Percentiles rank a stretch among this genome's conserved stretches.
These are phyloP conservation scores for Inga leiocalycina DNA, from an alignment of 306 rosid species.

Conservation along the genomic window DNA sequence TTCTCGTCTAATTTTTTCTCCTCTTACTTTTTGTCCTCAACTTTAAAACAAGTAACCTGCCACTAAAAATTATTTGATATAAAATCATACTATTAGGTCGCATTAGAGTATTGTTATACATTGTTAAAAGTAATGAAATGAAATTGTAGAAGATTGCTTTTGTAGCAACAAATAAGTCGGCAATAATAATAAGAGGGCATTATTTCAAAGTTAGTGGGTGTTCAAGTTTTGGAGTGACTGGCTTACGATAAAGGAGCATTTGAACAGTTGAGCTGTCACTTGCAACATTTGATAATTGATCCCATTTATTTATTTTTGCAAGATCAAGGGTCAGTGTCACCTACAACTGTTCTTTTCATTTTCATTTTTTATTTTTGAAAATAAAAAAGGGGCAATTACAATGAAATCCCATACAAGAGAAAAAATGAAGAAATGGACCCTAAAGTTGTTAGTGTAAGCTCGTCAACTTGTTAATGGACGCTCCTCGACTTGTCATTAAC, in stretches of 20 bases:
- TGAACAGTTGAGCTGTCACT: slow-evolving; percentile 32
- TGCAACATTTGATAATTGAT: background rate
- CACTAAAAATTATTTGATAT: background rate
- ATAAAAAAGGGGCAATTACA: too few relatives aligned
- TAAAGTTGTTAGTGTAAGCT: too few relatives aligned
- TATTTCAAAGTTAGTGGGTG: background rate
- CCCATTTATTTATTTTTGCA: slow-evolving; percentile 7
- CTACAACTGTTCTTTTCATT: background rate
- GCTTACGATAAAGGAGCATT: background rate
- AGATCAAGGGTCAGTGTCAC: slow-evolving; percentile 18
- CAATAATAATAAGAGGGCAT: background rate
- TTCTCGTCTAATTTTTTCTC: background rate
- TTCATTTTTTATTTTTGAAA: background rate
- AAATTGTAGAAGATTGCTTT: background rate
- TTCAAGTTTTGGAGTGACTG: slow-evolving; percentile 19
- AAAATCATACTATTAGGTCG: background rate
- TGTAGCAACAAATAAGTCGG: background rate
- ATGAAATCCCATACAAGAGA: too few relatives aligned
- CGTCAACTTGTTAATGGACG: too few relatives aligned
- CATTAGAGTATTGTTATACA: too few relatives aligned
- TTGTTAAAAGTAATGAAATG: background rate
- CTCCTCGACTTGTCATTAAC: too few relatives aligned
- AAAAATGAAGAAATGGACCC: too few relatives aligned
- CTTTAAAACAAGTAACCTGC: background rate
- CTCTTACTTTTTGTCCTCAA: background rate